phyloP scores from a whole-genome alignment of 768 basidiomycete genomes.

The Macrolepiota fuliginosa region DNA sequence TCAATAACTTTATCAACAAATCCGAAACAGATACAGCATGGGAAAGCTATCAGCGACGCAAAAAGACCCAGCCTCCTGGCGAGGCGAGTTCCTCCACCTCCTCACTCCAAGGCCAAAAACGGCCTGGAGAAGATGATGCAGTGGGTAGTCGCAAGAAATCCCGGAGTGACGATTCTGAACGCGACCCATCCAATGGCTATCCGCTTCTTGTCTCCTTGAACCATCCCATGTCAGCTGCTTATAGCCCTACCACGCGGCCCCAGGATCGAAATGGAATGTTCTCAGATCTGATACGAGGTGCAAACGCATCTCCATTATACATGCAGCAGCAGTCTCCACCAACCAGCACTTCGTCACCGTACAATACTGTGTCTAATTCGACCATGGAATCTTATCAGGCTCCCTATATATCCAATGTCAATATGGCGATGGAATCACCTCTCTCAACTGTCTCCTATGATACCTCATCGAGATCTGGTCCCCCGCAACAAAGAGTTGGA shows the following conservation, averaged over 20 bases:
- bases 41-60: conserved; percentile 82
- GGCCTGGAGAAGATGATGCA: conserved; percentile 50
- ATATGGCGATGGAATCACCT: conserved; percentile 54
- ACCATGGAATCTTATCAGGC: conserved; percentile 39
- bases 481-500: conserved; percentile 31
- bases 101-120: conserved; percentile 39
- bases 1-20: conserved; percentile 78
- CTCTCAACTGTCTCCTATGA: conserved; percentile 51
- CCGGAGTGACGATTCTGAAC: conserved; percentile 38
- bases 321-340: conserved; percentile 45
- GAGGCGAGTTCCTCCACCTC: conserved; percentile 18
- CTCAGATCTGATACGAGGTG: conserved; percentile 55
- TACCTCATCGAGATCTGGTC: conserved; percentile 23
- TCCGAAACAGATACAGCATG: conserved; percentile 93
- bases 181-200: conserved; percentile 40
- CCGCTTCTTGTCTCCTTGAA: conserved; percentile 58
- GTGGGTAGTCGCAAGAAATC: conserved; percentile 48
- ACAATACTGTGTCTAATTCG: conserved; percentile 33
- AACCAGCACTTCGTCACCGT: conserved; percentile 37
- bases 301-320: conserved; percentile 61
- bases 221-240: conserved; percentile 40
- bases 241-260: conserved; percentile 38
- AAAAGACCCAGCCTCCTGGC: conserved; percentile 33
- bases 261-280: conserved; percentile 53
- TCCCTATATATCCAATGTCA: conserved; percentile 56